Evolutionary conservation across 129 eudicot species (phyloP), one percentile per base, ranked within the genome.

Genomic region (Calendula officinalis): DNA sequence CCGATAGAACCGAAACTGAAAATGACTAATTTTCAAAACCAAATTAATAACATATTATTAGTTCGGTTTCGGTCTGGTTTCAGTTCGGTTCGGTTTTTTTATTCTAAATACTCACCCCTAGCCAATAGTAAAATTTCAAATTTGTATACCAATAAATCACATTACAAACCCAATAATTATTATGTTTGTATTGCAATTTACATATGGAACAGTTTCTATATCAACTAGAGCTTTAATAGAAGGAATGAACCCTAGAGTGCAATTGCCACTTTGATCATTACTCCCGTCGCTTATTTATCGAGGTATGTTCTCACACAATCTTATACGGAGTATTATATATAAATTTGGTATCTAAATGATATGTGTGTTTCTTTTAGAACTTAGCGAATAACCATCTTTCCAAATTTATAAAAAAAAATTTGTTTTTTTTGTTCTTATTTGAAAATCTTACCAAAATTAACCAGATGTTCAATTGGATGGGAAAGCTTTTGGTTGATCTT

Each of bases 241-340:
- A 72, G 98, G 86, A 50, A 74, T 91, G 83, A 91, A 85, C 55
- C 87, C 96, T 5, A 74, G 91, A 51, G 82, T 91, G 78, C 74
- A 56, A 67, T 79, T 56, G 96, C 96, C 37, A 67, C 83, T 55
- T 34, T 85, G 35, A 59, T 88, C 42, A 78, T 88, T 39, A 51
- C 83, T 67, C 98, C 96, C 17, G 4, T 88, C 57, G 94, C 96
- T 57, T 82, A 57, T 50, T 56, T 84, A 60, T 38, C 84, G 13
- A 81, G 88, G 97, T 89, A 70, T 7, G 17, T 44, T 40, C 30
- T 4, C 50, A 38, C 46, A 27, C 7, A 2, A 47, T 15, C 35
- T 27, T 47, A 10, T 10, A n/a, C n/a, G n/a, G n/a, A n/a, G n/a
- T n/a, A n/a, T n/a, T n/a, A n/a, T n/a, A n/a, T n/a, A 10, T 10